Conservation (phyloP, 1,284 basidiomycete species). For the Pseudozyma thailandica region DNA sequence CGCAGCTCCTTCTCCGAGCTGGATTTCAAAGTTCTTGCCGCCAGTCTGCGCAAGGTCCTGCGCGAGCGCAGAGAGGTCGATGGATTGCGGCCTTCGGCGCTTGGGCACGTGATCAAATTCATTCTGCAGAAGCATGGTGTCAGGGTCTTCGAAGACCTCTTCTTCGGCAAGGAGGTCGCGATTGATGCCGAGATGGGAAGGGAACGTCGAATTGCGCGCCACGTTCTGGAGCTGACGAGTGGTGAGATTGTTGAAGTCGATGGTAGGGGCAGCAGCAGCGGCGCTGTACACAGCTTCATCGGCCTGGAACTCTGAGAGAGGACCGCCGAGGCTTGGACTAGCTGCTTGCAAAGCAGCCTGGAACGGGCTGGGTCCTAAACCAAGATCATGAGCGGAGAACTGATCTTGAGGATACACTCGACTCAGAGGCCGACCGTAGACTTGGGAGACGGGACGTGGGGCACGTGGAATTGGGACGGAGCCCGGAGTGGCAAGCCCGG, state of each 20-base stretch:
- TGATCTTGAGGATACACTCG: conserved; percentile 27
- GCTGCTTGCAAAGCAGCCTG: conserved; percentile 38
- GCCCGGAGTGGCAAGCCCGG: neutral
- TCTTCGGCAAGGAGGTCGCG: conserved; percentile 34
- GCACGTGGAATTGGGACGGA: neutral
- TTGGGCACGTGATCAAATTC: conserved; percentile 20
- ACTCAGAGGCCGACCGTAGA: neutral
- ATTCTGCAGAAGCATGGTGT: conserved; percentile 13
- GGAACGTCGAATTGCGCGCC: conserved; percentile 49
- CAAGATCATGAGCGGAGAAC: conserved; percentile 37
- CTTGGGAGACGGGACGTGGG: neutral
- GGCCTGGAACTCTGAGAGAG: conserved; percentile 3
- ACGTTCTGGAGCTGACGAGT: conserved; percentile 57
- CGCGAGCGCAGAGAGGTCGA: conserved; percentile 25
- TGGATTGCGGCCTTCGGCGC: conserved; percentile 15
- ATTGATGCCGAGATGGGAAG: conserved; percentile 53
- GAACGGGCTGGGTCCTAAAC: conserved; percentile 43
- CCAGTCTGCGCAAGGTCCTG: conserved; percentile 34
- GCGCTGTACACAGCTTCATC: neutral
- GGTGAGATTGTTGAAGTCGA: conserved; percentile 42
- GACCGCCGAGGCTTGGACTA: conserved; percentile 15
- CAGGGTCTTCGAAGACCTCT: conserved; percentile 13
- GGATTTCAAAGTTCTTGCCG: conserved; percentile 40
- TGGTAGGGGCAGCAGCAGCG: conserved; percentile 10
- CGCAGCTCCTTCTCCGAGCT: conserved; percentile 29